phyloP scores from a whole-genome alignment of 2,329 filamentous ascomycete species.

The Xylariales sp. region DNA sequence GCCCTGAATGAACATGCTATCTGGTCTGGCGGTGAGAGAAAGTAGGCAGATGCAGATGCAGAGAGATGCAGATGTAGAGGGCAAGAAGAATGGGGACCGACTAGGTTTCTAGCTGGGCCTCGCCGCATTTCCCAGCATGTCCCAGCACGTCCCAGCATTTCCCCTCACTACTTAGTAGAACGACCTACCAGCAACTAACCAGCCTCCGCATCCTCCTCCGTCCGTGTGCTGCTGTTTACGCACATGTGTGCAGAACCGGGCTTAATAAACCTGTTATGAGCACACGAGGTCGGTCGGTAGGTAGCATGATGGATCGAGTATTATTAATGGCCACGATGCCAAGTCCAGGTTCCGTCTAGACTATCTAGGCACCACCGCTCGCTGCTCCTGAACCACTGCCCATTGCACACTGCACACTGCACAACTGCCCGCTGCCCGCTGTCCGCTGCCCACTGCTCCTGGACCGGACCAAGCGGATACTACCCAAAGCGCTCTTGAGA shows the following conservation, averaged over 20 bases:
- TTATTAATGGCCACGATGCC: constrained; percentile 25
- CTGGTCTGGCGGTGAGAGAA: constrained; percentile 32
- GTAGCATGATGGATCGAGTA: constrained; percentile 6
- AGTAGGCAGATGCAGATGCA: constrained; percentile 25
- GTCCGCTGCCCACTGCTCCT: not conserved
- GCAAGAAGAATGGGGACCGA: constrained; percentile 22
- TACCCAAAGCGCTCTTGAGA: constrained; percentile 18
- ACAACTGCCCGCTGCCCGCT: too few relatives aligned
- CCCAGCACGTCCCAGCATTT: constrained; percentile 14
- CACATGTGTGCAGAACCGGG: constrained; percentile 4
- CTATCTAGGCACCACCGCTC: constrained; percentile 14
- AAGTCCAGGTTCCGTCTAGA: too few relatives aligned
- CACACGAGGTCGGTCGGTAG: not conserved
- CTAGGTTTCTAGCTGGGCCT: constrained; percentile 8
- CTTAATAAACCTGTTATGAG: not conserved
- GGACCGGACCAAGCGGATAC: constrained; percentile 32
- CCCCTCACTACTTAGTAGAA: constrained; percentile 25
- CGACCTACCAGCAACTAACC: not conserved
- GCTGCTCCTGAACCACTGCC: too few relatives aligned
- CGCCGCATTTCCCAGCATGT: constrained; percentile 14
- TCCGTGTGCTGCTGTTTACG: not conserved
- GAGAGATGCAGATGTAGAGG: constrained; percentile 1
- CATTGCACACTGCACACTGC: too few relatives aligned
- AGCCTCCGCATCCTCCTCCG: constrained; percentile 26
- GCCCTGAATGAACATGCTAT: constrained; percentile 20